Conservation (phyloP, 2,329 filamentous ascomycete genomes). For the Calonectria pauciramosa region DNA sequence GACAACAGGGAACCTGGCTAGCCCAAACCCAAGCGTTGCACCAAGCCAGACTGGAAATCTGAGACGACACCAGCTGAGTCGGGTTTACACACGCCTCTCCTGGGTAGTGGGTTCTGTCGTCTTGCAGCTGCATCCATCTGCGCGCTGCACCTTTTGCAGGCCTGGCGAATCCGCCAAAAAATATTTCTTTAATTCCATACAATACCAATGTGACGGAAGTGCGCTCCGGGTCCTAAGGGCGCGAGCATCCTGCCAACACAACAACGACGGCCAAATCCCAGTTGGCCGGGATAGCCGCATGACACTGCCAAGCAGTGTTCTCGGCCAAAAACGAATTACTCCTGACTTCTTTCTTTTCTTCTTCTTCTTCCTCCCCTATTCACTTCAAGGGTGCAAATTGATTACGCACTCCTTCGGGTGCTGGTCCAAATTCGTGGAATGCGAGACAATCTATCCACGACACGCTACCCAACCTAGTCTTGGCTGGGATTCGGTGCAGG, state of each 20-base stretch:
- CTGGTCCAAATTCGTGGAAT: slow-evolving; percentile 38
- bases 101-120: background rate
- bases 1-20: slow-evolving; percentile 15
- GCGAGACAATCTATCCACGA: slow-evolving; percentile 32
- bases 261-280: background rate
- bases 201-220: background rate
- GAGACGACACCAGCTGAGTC: slow-evolving; percentile 17
- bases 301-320: slow-evolving; percentile 24
- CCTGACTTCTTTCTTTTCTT: background rate
- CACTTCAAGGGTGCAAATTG: slow-evolving; percentile 14
- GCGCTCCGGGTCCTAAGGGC: background rate
- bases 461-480: slow-evolving; percentile 17
- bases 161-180: background rate
- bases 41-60: slow-evolving; percentile 21
- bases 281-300: slow-evolving; percentile 18
- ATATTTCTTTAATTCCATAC: background rate
- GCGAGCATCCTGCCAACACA: background rate
- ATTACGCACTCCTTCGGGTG: slow-evolving; percentile 26
- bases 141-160: background rate
- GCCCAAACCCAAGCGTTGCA: slow-evolving; percentile 1
- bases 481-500: slow-evolving; percentile 21
- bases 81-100: slow-evolving; percentile 2
- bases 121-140: background rate
- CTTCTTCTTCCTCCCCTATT: background rate
- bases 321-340: slow-evolving; percentile 16